Conservation (phyloP, 2,329 filamentous ascomycete species). For the Chrysosporium keratinophilum region DNA sequence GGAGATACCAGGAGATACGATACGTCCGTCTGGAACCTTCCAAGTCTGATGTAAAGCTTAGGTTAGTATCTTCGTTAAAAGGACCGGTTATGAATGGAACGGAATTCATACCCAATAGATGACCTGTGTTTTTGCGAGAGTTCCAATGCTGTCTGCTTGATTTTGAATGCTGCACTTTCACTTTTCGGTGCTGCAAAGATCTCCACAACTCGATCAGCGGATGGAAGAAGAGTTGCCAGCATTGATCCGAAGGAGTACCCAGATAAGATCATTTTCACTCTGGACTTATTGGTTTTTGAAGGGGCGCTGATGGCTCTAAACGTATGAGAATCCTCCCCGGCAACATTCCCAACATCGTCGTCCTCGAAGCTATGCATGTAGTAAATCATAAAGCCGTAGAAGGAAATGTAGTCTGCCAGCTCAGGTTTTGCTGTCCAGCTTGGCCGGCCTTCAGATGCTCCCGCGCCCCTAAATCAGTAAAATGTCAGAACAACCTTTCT, state of each 20-base stretch:
- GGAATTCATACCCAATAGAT: not conserved
- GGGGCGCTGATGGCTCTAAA: too few species aligned
- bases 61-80: not conserved
- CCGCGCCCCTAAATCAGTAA: slow-evolving; percentile 54
- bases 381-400: slow-evolving; percentile 67
- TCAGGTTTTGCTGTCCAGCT: slow-evolving; percentile 82
- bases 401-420: slow-evolving; percentile 67
- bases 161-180: not conserved
- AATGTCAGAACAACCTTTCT: slow-evolving; percentile 10
- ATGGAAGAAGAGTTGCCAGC: slow-evolving; percentile 61
- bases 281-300: slow-evolving; percentile 25
- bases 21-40: slow-evolving; percentile 16
- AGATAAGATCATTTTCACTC: slow-evolving; percentile 47
- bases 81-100: not conserved
- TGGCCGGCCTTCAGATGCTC: slow-evolving; percentile 62
- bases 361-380: slow-evolving; percentile 43
- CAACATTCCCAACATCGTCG: not conserved
- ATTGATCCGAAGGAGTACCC: slow-evolving; percentile 91
- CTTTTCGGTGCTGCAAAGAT: not conserved
- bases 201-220: slow-evolving; percentile 41
- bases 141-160: slow-evolving; percentile 1
- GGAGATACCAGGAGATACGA: slow-evolving; percentile 57
- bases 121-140: not conserved
- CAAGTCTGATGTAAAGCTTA: not conserved
- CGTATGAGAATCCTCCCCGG: not conserved